Evolutionary conservation across 352 stramenopile species (phyloP), one percentile per base, ranked within the genome.

Genomic region (Pilasporangium apinafurcum): DNA sequence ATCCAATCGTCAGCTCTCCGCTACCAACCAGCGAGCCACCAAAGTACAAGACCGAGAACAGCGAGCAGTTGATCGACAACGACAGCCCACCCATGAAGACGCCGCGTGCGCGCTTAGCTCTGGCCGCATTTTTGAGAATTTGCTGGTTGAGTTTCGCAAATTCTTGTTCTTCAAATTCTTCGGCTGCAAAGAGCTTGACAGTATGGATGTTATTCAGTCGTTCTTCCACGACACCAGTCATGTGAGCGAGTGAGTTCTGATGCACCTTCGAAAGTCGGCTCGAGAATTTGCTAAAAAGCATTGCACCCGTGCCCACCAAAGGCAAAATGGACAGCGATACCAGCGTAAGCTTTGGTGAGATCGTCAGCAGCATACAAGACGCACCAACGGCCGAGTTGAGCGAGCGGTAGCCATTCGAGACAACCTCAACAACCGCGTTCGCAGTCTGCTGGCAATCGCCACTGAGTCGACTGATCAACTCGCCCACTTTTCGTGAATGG

Each of bases 31-130:
- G 57, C 27, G 77, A 95, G 33, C 86, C 86, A 18, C 87, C 87
- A 44, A 95, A 87, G 59, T 92, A 96, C 16, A 96, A 62, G 30
- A 96, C 86, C 21, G 83, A 89, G 48, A 93, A 91, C 25, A 96
- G 62, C 39, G 87, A 96, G 50, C 78, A 86, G 53, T 95, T 95
- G 34, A 91, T 77, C 29, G 82, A 92, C 37, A 93, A 51, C 49
- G 83, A 93, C 12, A 97, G 67, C 0, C 75, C 77, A 9, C 85
- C 83, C 81, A 94, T 95, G 53, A 96, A 96, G n/a, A 92, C 30
- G 7, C 86, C 88, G 44, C 83, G 73, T n/a, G 83, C 83, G 20
- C 62, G 62, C 48, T 94, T 92, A 16, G 81, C 80, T 8, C 65
- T 68, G 10, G 71, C 57, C 8, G 78, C 74, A 37, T 92, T 86